Evolutionary conservation across 192 early-diverging fungal genomes (phyloP).

Genomic region (Gonapodya prolifera): DNA sequence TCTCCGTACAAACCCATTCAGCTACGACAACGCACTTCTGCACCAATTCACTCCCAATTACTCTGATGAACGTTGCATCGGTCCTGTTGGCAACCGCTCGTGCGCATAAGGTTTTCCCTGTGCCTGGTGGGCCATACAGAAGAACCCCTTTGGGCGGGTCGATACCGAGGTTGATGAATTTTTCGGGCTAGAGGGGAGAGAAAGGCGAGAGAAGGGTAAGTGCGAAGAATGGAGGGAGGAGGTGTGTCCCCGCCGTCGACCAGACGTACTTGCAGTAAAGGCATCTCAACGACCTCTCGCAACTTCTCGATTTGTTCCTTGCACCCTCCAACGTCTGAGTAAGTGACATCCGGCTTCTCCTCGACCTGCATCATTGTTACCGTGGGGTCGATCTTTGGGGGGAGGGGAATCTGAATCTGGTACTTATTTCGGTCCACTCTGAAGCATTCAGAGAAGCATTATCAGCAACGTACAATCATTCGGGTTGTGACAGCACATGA

Average conservation of each 20-base stretch:
- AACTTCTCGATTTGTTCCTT: conserved; percentile 99
- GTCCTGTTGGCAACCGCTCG: conserved; percentile 98
- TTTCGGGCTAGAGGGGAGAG: conserved; percentile 54
- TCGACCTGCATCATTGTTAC: conserved; percentile 99
- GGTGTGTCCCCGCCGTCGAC: background rate
- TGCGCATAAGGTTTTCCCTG: conserved; percentile 95
- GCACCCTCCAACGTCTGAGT: conserved; percentile 97
- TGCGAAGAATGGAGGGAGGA: background rate
- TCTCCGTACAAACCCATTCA: background rate
- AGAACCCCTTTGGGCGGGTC: conserved; percentile 99
- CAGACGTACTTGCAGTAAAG: conserved; percentile 57
- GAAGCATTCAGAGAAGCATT: background rate
- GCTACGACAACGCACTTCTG: conserved; percentile 54
- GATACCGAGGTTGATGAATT: conserved; percentile 96
- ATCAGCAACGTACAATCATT: background rate
- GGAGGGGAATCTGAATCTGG: conserved; percentile 97
- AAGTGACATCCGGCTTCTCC: conserved; percentile 99
- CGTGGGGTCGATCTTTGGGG: conserved; percentile 96
- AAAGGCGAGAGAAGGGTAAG: background rate
- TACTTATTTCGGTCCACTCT: conserved; percentile 97
- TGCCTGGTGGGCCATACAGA: conserved; percentile 76
- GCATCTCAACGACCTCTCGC: conserved; percentile 96
- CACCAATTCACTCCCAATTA: conserved; percentile 98
- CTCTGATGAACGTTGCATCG: conserved; percentile 98
- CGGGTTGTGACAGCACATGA: background rate